Base-by-base conservation (phyloP, 2,329 filamentous ascomycete species). In the Paraconiothyrium brasiliense region DNA sequence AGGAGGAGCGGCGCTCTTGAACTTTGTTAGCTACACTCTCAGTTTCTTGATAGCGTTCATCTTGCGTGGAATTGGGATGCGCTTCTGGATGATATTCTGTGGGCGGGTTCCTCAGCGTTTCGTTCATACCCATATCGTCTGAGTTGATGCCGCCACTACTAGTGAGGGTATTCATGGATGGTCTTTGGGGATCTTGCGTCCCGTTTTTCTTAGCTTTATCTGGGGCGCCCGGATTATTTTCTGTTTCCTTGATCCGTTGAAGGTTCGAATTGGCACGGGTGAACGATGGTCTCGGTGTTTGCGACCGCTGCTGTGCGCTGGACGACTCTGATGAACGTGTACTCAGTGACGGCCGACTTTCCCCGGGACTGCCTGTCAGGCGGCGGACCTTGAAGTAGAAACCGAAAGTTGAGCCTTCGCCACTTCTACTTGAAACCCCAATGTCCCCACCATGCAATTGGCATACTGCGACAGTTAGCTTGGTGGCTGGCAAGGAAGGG, bases 401-500 rank as follows among this genome's bases (percentile, higher is more conserved):
- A 0, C 72, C 75, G 54, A 79, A 78, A 1, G 76, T 79, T 1
- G 74, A 77, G 7, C 76, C 76, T 62, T 76, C 71, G 0, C 74
- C 73, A 52, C 76, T 70, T 63, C 72, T 74, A 1, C 72, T 74
- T 46, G 73, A 73, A 0, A 79, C 75, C 0, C 76, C 76, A 13
- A 78, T 76, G 16, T 78, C 76, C n/a, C 76, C 76, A 10, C 76
- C 76, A 52, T 79, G 76, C 11, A 79, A 50, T 62, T 78, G 76
- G 41, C 74, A 78, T 13, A 79, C 75, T 75, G 30, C 62, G 16
- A 10, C 24, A 27, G 37, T 67, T 16, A 69, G 63, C 57, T 20
- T 50, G 22, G 35, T n/a, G 34, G 11, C 22, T 27, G 27, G 27
- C 20, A n/a, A 16, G 22, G 4, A 11, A 4, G n/a, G 13, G 14